These are phyloP conservation scores for Stephania cephalantha DNA, from an alignment of 164 flowering plant species.

Conservation along the genomic window DNA sequence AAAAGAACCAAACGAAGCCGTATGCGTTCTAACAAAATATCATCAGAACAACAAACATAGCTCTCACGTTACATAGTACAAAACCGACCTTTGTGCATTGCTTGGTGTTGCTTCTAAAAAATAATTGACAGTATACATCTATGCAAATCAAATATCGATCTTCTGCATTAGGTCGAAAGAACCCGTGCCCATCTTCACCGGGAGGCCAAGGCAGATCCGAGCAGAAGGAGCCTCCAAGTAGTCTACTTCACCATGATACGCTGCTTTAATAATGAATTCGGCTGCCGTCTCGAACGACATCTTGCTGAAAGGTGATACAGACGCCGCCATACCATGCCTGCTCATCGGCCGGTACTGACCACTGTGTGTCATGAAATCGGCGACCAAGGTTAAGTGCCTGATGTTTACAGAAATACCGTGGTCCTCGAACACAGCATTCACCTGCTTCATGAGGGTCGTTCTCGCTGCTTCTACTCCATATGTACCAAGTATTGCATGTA, in stretches of 20 bases:
- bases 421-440: constrained; percentile 47
- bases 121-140: neutral
- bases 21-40: no score
- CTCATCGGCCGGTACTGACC: constrained; percentile 81
- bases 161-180: constrained; percentile 75
- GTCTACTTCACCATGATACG: constrained; percentile 55
- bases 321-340: constrained; percentile 66
- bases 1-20: no score
- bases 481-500: constrained; percentile 58
- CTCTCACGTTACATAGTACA: neutral
- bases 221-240: constrained; percentile 79
- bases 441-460: constrained; percentile 62
- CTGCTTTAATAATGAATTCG: constrained; percentile 65
- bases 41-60: no score
- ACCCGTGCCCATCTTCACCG: constrained; percentile 87
- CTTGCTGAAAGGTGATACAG: constrained; percentile 66
- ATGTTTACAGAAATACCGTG: constrained; percentile 66
- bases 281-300: constrained; percentile 91
- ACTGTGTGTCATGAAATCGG: constrained; percentile 82
- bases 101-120: neutral
- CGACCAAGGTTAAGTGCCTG: constrained; percentile 69
- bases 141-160: constrained; percentile 33
- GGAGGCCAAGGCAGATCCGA: constrained; percentile 78
- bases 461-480: constrained; percentile 97
- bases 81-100: neutral